Percentiles rank a stretch among this genome's conserved stretches.
Evolutionary conservation across 257 asterid genomes (phyloP).

Genomic region (Nicotiana obtusifolia): DNA sequence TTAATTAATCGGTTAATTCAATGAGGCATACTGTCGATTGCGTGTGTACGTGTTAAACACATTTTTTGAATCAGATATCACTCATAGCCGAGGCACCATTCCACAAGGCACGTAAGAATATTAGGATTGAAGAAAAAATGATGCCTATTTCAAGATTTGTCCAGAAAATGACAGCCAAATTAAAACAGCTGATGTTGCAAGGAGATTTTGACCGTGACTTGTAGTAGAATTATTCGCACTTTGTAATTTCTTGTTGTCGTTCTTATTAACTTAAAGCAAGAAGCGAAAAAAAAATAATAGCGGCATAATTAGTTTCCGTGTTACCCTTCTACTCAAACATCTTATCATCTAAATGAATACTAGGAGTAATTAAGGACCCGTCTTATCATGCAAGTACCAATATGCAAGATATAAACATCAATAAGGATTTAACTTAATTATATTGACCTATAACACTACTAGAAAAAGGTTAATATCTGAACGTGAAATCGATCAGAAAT

Average conservation of each 20-base stretch:
- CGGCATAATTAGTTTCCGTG: neutral
- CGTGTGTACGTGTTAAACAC: neutral
- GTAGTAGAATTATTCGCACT: neutral
- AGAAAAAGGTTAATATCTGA: too few species aligned
- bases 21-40: neutral
- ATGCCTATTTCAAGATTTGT: neutral
- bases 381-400: neutral
- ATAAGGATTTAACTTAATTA: neutral
- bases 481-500: too few species aligned
- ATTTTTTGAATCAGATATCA: too few species aligned
- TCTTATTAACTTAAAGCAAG: neutral
- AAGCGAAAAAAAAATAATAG: neutral
- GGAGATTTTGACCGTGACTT: neutral
- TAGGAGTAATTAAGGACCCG: neutral
- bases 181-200: neutral
- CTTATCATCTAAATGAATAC: neutral
- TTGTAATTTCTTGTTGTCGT: neutral
- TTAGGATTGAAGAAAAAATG: neutral
- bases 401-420: neutral
- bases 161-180: constrained; percentile 6
- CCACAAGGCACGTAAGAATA: neutral
- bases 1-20: neutral
- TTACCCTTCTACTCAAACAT: neutral
- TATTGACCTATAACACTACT: too few species aligned
- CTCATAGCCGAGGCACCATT: neutral